Base-by-base conservation (phyloP, 164 flowering plant genomes). In the Taxillus chinensis region DNA sequence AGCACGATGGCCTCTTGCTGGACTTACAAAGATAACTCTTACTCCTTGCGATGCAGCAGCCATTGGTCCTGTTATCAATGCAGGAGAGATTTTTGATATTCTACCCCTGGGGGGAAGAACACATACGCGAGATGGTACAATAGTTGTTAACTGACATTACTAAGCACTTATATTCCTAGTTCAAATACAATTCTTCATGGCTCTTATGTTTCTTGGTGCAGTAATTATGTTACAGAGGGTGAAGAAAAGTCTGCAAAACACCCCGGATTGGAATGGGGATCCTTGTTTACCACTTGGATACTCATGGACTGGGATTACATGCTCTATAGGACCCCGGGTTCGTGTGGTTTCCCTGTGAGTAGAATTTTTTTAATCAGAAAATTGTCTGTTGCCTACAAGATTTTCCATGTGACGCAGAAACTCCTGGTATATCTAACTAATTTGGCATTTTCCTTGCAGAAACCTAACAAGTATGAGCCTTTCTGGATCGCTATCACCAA, bases 241-340 rank as follows among this genome's bases (percentile, higher is more conserved):
- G 56, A 87, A 62, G 74, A 66, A 58, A 1, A 76, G 75, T 62
- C 65, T 92, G 42, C 67, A 60, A 57, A 86, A 82, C 67, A 64
- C 78, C 56, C 96, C 96, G 40, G 98, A 87, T 74, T 91, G 98
- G 98, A 79, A 60, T 66, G 98, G 96, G 43, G 98, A 92, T 79
- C 98, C 98, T 59, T 92, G 98, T 73, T 63, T 84, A 59, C 96
- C 98, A 39, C 69, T 60, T 8, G 67, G 59, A 53, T 83, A 86
- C 68, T 61, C 87, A 45, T 92, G 98, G 98, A 84, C 92, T 62
- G 96, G 96, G 67, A 74, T 92, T 62, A 79, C 83, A 57, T 92
- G 98, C 81, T 79, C 86, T 46, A 75, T 68, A 39, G 95, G 90
- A 63, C 41, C 74, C 55, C 75, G 77, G 45, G 73, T 77, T 60